phyloP scores from a whole-genome alignment of 257 asterid species.

The Ajuga chamaepitys region DNA sequence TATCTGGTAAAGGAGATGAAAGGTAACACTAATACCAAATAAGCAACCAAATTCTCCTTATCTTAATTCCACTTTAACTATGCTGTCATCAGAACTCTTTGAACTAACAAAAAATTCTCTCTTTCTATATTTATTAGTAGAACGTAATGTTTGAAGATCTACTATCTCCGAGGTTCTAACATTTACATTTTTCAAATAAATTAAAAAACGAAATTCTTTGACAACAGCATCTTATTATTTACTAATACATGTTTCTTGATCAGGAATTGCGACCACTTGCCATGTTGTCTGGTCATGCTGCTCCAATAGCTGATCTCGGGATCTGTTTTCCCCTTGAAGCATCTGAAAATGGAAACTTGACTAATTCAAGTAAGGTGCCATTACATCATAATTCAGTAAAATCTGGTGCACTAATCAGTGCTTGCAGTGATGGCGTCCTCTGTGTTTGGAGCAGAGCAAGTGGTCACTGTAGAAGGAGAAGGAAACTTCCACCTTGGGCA shows the following conservation, averaged over 20 bases:
- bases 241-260: slow-evolving; percentile 18
- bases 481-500: slow-evolving; percentile 96
- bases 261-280: slow-evolving; percentile 90
- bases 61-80: background rate
- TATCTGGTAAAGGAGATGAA: background rate
- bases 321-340: slow-evolving; percentile 67
- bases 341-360: slow-evolving; percentile 38
- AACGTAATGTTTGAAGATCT: background rate
- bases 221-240: background rate
- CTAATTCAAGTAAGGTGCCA: slow-evolving; percentile 26
- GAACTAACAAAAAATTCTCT: background rate
- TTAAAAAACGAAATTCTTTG: too few relatives aligned
- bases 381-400: slow-evolving; percentile 30
- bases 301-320: slow-evolving; percentile 71
- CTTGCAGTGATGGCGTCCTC: slow-evolving; percentile 77
- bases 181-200: too few relatives aligned
- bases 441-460: slow-evolving; percentile 88
- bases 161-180: too few relatives aligned
- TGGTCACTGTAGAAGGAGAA: slow-evolving; percentile 86
- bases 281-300: slow-evolving; percentile 87
- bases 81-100: background rate
- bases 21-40: background rate
- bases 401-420: slow-evolving; percentile 68
- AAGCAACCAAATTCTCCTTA: background rate
- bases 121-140: background rate